Conservation (phyloP, 1,284 basidiomycete genomes). For the Vanrija sp. region DNA sequence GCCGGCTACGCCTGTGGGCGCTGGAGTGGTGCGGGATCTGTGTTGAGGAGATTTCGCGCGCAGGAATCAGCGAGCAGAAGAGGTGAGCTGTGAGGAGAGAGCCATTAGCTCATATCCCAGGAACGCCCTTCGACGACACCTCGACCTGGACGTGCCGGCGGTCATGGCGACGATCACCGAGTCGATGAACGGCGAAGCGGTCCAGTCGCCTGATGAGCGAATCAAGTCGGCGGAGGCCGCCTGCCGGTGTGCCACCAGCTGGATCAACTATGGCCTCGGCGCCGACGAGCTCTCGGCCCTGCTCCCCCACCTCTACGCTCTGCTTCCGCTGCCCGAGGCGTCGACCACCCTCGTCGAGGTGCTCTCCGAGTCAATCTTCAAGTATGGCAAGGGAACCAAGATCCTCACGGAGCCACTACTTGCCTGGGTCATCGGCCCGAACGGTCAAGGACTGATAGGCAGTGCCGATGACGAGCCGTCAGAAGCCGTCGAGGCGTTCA, state of each 20-base stretch:
- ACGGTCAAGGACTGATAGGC: constrained; percentile 28
- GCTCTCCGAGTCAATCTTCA: constrained; percentile 65
- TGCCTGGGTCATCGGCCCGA: constrained; percentile 62
- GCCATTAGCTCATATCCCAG: constrained; percentile 14
- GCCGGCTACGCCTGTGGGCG: constrained; percentile 36
- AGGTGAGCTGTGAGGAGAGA: constrained; percentile 56
- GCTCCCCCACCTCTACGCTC: constrained; percentile 54
- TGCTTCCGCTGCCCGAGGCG: constrained; percentile 57
- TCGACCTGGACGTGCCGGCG: constrained; percentile 58
- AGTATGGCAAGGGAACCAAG: constrained; percentile 65
- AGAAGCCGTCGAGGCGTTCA: constrained; percentile 55
- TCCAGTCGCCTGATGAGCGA: constrained; percentile 26
- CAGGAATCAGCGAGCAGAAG: constrained; percentile 67
- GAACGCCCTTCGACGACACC: constrained; percentile 32
- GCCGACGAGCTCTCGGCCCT: constrained; percentile 57
- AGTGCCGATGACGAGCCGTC: constrained; percentile 30
- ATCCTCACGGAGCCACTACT: constrained; percentile 76
- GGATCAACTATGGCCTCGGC: constrained; percentile 65
- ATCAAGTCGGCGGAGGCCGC: constrained; percentile 63
- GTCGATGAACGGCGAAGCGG: constrained; percentile 49
- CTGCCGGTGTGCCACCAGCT: constrained; percentile 72
- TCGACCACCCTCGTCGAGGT: constrained; percentile 73
- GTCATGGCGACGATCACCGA: constrained; percentile 64
- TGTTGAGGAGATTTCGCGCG: constrained; percentile 71
- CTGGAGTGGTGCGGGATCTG: constrained; percentile 78